These are phyloP conservation scores for Fraxinus cuspidata DNA, from an alignment of 257 asterid species.

Conservation along the genomic window DNA sequence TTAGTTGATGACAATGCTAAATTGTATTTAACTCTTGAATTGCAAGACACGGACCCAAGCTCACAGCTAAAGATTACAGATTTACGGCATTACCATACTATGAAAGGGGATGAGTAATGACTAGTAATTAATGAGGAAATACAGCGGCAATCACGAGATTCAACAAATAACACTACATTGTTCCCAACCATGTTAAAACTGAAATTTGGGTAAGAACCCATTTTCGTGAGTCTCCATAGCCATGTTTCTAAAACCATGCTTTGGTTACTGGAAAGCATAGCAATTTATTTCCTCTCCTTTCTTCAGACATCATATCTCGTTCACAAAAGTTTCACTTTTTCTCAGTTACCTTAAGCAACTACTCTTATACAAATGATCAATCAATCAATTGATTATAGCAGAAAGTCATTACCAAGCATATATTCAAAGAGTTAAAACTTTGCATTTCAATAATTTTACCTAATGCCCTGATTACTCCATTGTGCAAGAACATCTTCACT, in stretches of 20 bases:
- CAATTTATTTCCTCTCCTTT: conserved; percentile 1
- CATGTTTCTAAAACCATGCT: conserved; percentile 5
- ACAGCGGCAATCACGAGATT: background rate
- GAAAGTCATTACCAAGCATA: background rate
- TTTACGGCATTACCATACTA: background rate
- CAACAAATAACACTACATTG: background rate
- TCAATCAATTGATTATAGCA: conserved; percentile 4
- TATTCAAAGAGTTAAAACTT: background rate
- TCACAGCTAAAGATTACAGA: background rate
- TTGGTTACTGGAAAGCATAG: background rate
- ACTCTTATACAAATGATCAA: conserved; percentile 1
- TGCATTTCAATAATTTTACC: conserved; percentile 44
- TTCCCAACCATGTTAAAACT: background rate
- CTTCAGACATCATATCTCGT: background rate
- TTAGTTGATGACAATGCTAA: background rate
- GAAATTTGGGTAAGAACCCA: background rate
- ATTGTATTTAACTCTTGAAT: conserved; percentile 10
- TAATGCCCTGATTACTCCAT: conserved; percentile 97
- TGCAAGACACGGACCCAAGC: conserved; percentile 3
- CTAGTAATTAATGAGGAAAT: background rate
- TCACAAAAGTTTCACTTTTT: background rate
- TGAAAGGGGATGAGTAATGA: background rate
- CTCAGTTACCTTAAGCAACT: background rate
- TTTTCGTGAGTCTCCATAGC: background rate
- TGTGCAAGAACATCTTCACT: conserved; percentile 79